These are phyloP conservation scores for Aspergillus taichungensis DNA, from an alignment of 495 filamentous ascomycete genomes.

Conservation along the genomic window DNA sequence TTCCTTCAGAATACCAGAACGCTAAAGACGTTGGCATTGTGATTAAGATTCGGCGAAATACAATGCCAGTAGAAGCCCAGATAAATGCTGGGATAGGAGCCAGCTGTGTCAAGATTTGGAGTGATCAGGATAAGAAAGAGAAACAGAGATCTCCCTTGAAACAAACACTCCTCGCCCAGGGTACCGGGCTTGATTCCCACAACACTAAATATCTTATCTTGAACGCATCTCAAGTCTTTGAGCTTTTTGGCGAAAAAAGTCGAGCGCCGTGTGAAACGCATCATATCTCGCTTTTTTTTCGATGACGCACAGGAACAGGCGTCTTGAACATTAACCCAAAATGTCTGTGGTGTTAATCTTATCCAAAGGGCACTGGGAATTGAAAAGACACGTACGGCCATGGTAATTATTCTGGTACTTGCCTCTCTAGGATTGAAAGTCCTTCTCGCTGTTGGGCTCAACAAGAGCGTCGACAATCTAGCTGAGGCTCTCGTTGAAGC, in stretches of 20 bases:
- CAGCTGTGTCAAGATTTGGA: not conserved
- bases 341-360: not conserved
- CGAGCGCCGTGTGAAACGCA: not conserved
- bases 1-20: not conserved
- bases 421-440: not conserved
- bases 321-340: not conserved
- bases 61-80: not conserved
- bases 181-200: not conserved
- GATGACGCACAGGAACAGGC: not conserved
- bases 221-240: not conserved
- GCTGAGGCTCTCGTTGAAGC: not conserved
- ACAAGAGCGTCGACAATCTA: slow-evolving; percentile 2
- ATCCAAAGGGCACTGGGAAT: slow-evolving; percentile 4
- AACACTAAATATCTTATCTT: not conserved
- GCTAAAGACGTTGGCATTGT: not conserved
- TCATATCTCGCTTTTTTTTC: not conserved
- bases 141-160: not conserved
- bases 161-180: not conserved
- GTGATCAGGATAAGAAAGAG: not conserved
- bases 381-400: slow-evolving; percentile 1
- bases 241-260: not conserved
- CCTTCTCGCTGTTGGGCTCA: slow-evolving; percentile 2
- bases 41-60: not conserved
- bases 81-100: not conserved
- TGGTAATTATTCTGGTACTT: not conserved